phyloP scores from a whole-genome alignment of 306 rosid species.

The Pterocarpus macrocarpus region DNA sequence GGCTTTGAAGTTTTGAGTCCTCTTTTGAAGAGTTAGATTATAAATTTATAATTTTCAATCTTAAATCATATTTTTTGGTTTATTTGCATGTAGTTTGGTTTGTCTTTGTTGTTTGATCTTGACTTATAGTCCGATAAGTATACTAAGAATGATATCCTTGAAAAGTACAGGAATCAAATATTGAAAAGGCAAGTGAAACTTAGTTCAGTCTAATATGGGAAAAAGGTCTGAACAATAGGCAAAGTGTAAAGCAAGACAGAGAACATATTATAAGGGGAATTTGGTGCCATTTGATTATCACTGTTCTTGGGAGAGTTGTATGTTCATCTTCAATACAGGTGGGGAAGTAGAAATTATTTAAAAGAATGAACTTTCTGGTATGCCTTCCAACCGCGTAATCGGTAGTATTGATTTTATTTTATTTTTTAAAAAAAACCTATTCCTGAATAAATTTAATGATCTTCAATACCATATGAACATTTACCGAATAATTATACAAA shows the following conservation, averaged over 20 bases:
- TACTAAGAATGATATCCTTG: background rate
- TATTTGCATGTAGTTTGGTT: background rate
- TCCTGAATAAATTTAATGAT: too few relatives aligned
- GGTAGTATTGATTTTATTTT: too few relatives aligned
- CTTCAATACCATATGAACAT: too few relatives aligned
- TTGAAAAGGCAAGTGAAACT: background rate
- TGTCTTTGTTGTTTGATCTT: background rate
- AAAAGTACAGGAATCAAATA: background rate
- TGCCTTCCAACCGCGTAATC: too few relatives aligned
- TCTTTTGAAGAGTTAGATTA: background rate
- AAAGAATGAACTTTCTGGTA: too few relatives aligned
- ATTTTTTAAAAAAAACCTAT: too few relatives aligned
- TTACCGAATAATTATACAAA: too few relatives aligned
- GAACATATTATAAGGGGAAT: conserved; percentile 15
- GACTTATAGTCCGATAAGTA: background rate
- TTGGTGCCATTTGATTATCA: conserved; percentile 40
- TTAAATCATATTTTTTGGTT: background rate
- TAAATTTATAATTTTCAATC: background rate
- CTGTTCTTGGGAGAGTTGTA: conserved; percentile 8
- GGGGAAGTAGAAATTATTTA: background rate
- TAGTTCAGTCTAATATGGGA: too few relatives aligned
- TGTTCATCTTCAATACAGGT: conserved; percentile 34
- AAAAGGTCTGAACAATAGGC: background rate
- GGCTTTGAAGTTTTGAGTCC: background rate
- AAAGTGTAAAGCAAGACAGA: background rate